phyloP scores from a whole-genome alignment of 345 rosid genomes.

The Hypericum perforatum region DNA sequence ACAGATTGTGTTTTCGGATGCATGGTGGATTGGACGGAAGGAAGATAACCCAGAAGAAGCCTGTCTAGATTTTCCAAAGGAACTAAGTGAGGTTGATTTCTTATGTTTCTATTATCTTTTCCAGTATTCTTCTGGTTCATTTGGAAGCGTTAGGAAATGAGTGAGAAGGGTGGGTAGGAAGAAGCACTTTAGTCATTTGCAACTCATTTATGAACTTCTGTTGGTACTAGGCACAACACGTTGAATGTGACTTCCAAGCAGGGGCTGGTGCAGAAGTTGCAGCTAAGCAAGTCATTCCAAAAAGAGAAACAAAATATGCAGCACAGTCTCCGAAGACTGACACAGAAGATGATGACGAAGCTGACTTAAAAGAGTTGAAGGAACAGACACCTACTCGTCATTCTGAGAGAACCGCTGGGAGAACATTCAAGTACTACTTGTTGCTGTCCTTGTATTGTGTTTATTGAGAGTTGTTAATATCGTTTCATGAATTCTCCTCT shows the following conservation, averaged over 20 bases:
- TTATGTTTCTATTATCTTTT: not conserved
- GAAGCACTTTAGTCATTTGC: not conserved
- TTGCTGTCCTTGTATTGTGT: conserved; percentile 9
- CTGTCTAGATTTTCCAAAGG: conserved; percentile 66
- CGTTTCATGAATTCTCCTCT: too few relatives aligned
- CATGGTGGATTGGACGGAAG: conserved; percentile 91
- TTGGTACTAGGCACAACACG: conserved; percentile 39
- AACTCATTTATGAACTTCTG: not conserved
- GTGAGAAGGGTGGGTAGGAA: not conserved
- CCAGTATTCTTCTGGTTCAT: not conserved
- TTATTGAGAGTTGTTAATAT: too few relatives aligned
- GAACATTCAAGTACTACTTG: conserved; percentile 47
- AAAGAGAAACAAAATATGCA: conserved; percentile 27
- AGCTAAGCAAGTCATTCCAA: conserved; percentile 22
- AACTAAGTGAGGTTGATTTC: conserved; percentile 50
- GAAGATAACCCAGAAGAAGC: conserved; percentile 84
- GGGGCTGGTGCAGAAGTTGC: conserved; percentile 51
- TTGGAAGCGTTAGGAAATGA: conserved; percentile 1
- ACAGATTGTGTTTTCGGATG: conserved; percentile 86
- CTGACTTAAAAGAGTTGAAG: conserved; percentile 26
- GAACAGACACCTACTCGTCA: conserved; percentile 55
- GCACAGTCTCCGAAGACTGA: conserved; percentile 42
- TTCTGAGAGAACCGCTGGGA: conserved; percentile 61
- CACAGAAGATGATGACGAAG: conserved; percentile 33
- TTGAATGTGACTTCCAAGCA: conserved; percentile 56